A percentile compares a stretch with the other conserved stretches of the same genome.
phyloP scores from a whole-genome alignment of 768 basidiomycete genomes.

The Naematelia encephala region DNA sequence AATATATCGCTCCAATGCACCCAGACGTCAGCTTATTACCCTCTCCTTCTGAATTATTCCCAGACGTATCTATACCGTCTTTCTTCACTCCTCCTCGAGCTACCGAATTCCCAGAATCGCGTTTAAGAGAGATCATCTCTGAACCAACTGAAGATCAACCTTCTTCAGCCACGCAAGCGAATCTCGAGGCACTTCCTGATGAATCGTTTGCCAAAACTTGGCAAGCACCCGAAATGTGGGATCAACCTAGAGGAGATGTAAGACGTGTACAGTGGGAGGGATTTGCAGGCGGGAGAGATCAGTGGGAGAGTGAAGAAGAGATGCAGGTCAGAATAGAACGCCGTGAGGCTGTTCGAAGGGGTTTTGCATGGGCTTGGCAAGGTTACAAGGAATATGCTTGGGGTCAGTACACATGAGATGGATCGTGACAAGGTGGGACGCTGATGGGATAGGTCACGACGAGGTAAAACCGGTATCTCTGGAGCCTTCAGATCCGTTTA shows the following conservation, averaged over 20 bases:
- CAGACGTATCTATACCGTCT: background rate
- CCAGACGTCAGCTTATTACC: background rate
- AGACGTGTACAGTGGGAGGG: slow-evolving; percentile 33
- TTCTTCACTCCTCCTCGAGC: background rate
- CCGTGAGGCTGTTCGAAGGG: slow-evolving; percentile 46
- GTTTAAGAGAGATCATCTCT: slow-evolving; percentile 30
- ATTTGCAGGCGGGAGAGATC: slow-evolving; percentile 22
- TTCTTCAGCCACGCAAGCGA: background rate
- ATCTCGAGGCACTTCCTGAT: slow-evolving; percentile 1
- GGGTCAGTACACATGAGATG: slow-evolving; percentile 44
- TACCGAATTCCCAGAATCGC: slow-evolving; percentile 18
- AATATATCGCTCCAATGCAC: background rate
- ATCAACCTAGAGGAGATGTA: slow-evolving; percentile 17
- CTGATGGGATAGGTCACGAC: slow-evolving; percentile 46
- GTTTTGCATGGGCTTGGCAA: slow-evolving; percentile 49
- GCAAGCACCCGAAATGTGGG: slow-evolving; percentile 25
- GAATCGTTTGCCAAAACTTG: slow-evolving; percentile 22
- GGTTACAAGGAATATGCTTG: slow-evolving; percentile 49
- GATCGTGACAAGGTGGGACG: slow-evolving; percentile 5
- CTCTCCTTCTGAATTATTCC: background rate
- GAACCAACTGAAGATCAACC: background rate
- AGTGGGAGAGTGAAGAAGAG: slow-evolving; percentile 25
- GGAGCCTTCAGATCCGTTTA: slow-evolving; percentile 44
- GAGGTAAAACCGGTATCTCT: slow-evolving; percentile 44
- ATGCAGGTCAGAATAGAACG: slow-evolving; percentile 33